A percentile compares a stretch with the other conserved stretches of the same genome.
These are phyloP conservation scores for Hortaea sp. DNA, from an alignment of 2,329 filamentous ascomycete genomes.

Conservation along the genomic window DNA sequence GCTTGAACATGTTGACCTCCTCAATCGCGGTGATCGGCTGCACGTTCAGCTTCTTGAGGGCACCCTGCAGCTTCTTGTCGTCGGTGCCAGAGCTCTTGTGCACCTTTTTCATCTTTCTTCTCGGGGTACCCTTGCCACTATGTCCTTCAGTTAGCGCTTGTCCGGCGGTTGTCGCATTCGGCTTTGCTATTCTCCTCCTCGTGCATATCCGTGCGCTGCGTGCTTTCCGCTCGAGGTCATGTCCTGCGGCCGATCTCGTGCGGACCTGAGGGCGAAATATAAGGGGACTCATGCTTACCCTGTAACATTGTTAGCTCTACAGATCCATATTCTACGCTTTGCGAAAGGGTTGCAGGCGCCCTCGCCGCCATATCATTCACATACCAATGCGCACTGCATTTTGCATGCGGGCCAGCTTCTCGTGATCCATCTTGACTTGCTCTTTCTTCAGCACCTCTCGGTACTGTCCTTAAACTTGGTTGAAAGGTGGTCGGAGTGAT, in stretches of 20 bases:
- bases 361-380: constrained; percentile 25
- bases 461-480: not conserved
- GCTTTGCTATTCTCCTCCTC: no score
- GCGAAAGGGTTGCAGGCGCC: not conserved
- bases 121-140: constrained; percentile 94
- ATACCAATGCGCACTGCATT: constrained; percentile 61
- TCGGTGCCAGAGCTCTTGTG: constrained; percentile 87
- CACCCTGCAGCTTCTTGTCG: constrained; percentile 98
- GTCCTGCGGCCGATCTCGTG: not conserved
- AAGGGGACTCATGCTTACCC: constrained; percentile 23
- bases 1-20: constrained; percentile 99
- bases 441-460: not conserved
- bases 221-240: no score
- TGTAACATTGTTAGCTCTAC: constrained; percentile 18
- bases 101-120: constrained; percentile 97
- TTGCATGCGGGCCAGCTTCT: constrained; percentile 58
- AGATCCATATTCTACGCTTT: not conserved
- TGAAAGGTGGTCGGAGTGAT: not conserved
- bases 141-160: constrained; percentile 12
- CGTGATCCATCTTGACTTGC: constrained; percentile 47
- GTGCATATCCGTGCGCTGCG: no score
- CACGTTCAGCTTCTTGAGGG: constrained; percentile 98
- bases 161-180: not conserved
- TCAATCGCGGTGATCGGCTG: constrained; percentile 99
- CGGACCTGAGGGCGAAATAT: not conserved